Conservation (phyloP, 257 asterid genomes). For the Oldenlandia corymbosa region DNA sequence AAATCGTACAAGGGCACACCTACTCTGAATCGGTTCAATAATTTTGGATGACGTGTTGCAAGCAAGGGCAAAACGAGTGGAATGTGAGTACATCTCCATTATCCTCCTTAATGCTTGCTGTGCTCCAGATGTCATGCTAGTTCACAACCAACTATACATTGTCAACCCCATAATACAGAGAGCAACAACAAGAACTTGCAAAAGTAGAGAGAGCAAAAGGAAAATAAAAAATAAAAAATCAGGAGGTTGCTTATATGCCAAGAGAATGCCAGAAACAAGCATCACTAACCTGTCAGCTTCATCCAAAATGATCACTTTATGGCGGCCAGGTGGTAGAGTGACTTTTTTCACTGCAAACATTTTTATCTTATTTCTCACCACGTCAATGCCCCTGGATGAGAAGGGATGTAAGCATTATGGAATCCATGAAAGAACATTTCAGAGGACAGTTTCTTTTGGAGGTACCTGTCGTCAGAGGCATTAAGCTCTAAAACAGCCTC, state of each 20-base stretch:
- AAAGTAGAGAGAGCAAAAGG: constrained; percentile 1
- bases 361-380: constrained; percentile 93
- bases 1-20: constrained; percentile 93
- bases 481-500: constrained; percentile 93
- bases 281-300: constrained; percentile 93
- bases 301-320: constrained; percentile 81
- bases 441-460: not conserved
- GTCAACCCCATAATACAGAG: not conserved
- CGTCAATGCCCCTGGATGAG: constrained; percentile 79
- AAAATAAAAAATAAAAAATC: not conserved
- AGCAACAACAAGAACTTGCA: not conserved
- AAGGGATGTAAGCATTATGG: not conserved
- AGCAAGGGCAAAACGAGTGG: constrained; percentile 96
- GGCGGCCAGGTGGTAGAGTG: constrained; percentile 86
- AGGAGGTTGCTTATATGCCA: not conserved
- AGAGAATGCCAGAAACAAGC: not conserved
- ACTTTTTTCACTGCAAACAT: constrained; percentile 98
- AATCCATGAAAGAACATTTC: not conserved
- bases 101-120: constrained; percentile 99
- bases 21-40: constrained; percentile 94
- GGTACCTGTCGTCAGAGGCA: constrained; percentile 92
- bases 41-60: constrained; percentile 93
- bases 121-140: constrained; percentile 97
- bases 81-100: constrained; percentile 89
- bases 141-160: constrained; percentile 26